Conservation (phyloP, 345 rosid species). For the Cochlearia excelsa region DNA sequence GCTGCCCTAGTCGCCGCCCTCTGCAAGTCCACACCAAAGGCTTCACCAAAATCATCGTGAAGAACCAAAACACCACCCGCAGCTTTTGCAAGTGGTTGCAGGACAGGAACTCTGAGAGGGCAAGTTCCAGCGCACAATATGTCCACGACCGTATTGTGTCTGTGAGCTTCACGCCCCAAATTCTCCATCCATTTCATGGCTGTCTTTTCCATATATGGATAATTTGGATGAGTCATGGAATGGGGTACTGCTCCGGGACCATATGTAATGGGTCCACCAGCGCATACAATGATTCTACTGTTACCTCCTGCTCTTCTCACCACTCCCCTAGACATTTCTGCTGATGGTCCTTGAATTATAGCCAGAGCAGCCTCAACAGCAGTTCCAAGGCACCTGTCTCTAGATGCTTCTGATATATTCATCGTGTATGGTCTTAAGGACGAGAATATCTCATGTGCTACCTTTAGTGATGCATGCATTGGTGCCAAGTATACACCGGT, state of each 20-base stretch:
- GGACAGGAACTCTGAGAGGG: constrained; percentile 79
- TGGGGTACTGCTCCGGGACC: constrained; percentile 96
- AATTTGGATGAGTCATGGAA: constrained; percentile 80
- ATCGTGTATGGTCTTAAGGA: constrained; percentile 80
- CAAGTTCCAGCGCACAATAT: constrained; percentile 97
- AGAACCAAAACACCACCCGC: constrained; percentile 96
- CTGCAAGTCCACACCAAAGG: constrained; percentile 95
- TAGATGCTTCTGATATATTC: constrained; percentile 72
- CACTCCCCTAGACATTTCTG: constrained; percentile 79
- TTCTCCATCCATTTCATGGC: constrained; percentile 84
- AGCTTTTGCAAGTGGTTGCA: constrained; percentile 92
- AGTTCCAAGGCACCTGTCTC: constrained; percentile 87
- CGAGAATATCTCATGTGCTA: constrained; percentile 86
- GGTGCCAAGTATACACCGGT: constrained; percentile 91
- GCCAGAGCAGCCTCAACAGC: constrained; percentile 94
- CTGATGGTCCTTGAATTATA: constrained; percentile 87
- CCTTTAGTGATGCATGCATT: constrained; percentile 91
- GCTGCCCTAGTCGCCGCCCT: constrained; percentile 86
- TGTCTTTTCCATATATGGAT: constrained; percentile 79
- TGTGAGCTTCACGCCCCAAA: constrained; percentile 77
- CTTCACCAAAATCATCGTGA: constrained; percentile 98
- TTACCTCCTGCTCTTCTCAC: constrained; percentile 87
- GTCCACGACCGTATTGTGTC: constrained; percentile 74
- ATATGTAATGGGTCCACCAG: constrained; percentile 90
- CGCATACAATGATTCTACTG: constrained; percentile 84